These are phyloP conservation scores for Warburgia ugandensis DNA, from an alignment of 164 flowering plant species.

Conservation along the genomic window DNA sequence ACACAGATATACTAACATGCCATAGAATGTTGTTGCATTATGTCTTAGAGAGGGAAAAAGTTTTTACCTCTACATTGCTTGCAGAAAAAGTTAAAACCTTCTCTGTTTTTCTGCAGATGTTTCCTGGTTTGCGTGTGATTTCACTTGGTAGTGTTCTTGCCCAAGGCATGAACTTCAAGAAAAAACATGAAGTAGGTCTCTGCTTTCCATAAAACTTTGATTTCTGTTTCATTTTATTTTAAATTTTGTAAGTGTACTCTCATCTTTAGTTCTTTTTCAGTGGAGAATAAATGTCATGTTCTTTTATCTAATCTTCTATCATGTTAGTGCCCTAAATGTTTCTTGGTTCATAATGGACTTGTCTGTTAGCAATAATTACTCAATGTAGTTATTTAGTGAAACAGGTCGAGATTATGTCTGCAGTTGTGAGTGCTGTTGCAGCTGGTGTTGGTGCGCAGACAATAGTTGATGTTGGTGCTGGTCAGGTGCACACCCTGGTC, in stretches of 20 bases:
- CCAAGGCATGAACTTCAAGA: constrained; percentile 87
- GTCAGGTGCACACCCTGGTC: too few relatives aligned
- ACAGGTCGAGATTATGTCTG: constrained; percentile 77
- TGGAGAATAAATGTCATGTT: not conserved
- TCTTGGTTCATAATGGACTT: not conserved
- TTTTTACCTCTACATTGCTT: not conserved
- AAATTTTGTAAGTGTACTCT: not conserved
- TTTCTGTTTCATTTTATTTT: not conserved
- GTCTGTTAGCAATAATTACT: not conserved
- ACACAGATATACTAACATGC: too few relatives aligned
- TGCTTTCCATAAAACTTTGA: not conserved
- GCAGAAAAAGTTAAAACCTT: not conserved
- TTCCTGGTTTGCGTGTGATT: constrained; percentile 36
- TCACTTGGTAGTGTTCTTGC: constrained; percentile 56
- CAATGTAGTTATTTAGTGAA: constrained; percentile 1
- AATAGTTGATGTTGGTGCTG: constrained; percentile 91
- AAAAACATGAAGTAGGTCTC: constrained; percentile 72
- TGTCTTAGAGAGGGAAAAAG: not conserved
- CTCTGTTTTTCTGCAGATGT: constrained; percentile 52
- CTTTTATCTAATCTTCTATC: not conserved
- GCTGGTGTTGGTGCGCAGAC: constrained; percentile 39
- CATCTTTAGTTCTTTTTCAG: not conserved
- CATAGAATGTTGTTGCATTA: not conserved
- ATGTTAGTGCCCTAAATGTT: not conserved
- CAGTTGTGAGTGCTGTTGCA: constrained; percentile 48